phyloP scores from a whole-genome alignment of 371 early-diverging fungal species.

The Rhizopus sp. region DNA sequence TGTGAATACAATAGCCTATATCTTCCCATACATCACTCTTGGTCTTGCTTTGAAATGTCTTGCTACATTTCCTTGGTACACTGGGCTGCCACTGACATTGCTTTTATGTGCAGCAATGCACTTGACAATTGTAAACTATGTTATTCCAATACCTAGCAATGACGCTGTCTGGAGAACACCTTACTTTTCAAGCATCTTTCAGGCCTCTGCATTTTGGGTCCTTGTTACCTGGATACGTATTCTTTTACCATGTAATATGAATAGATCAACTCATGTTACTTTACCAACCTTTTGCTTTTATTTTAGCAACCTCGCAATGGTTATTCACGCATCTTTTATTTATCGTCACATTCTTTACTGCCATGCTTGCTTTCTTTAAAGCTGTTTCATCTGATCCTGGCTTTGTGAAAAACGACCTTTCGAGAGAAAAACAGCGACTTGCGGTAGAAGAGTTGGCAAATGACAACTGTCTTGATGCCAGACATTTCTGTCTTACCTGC shows the following conservation, averaged over 20 bases:
- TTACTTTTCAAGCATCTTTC: constrained; percentile 84
- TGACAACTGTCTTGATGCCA: constrained; percentile 66
- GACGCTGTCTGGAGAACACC: constrained; percentile 75
- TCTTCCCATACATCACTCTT: constrained; percentile 70
- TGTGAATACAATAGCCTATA: constrained; percentile 66
- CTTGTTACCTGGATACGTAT: constrained; percentile 60
- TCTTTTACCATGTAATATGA: constrained; percentile 35
- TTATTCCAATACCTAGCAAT: constrained; percentile 57
- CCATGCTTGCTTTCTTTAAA: constrained; percentile 74
- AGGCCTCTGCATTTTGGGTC: constrained; percentile 76
- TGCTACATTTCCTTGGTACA: constrained; percentile 73
- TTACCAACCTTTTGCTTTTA: constrained; percentile 23
- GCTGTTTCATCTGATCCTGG: constrained; percentile 85
- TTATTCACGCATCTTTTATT: constrained; percentile 66
- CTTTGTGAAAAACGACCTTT: constrained; percentile 58
- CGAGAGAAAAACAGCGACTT: constrained; percentile 47
- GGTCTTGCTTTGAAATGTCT: constrained; percentile 61
- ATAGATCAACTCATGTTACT: not conserved
- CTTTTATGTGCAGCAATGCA: constrained; percentile 59
- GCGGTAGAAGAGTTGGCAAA: constrained; percentile 70
- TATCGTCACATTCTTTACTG: constrained; percentile 51
- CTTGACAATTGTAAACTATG: constrained; percentile 58
- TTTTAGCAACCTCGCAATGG: constrained; percentile 64
- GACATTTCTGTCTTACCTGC: constrained; percentile 86
- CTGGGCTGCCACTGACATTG: constrained; percentile 69